Base-by-base conservation (phyloP, 1,284 basidiomycete genomes). In the Ceratobasidium sp. region DNA sequence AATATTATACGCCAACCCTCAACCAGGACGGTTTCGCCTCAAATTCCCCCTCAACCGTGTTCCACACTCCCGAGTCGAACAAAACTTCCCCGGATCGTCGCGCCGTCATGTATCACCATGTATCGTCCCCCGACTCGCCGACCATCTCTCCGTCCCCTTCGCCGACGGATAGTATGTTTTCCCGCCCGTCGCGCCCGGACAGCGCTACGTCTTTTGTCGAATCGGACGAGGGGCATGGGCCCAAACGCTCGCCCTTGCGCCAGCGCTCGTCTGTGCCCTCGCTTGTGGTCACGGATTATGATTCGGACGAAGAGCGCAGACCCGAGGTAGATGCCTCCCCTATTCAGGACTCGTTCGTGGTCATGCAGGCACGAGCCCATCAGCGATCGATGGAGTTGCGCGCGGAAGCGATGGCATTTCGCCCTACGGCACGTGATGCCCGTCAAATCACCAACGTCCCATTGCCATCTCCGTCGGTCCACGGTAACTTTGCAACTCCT, bases 311-410 rank as follows among this genome's bases (percentile, higher is more conserved):
- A 47, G 71, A 74, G 45, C 60, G 42, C 33, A 63, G 53, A n/a
- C 71, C 71, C 42, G 45, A 53, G 45, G 58, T 63, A 4, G 71
- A 63, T 37, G 42, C 71, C 31, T 33, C 56, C 28, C 68, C 54
- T 17, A 23, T 63, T 53, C 71, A 63, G 71, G 58, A 61, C 13
- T 51, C 71, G n/a, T 74, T 74, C 45, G 42, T 56, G 33, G 56
- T 26, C 6, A 60, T 61, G 56, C 69, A 53, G 45, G 58, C 28
- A 39, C 58, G 37, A 47, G 60, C 45, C 42, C 23, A 73, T 73
- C 71, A 74, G 71, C 71, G 71, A 64, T 74, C 71, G 47, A 74
- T 63, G 60, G 71, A 74, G 56, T 53, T 74, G 58, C 71, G 71
- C 31, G 71, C 58, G 35, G 71, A 74, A 49, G 71, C 71, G 31